Evolutionary conservation across 257 asterid species (phyloP).

Genomic region (Solanum okadae): DNA sequence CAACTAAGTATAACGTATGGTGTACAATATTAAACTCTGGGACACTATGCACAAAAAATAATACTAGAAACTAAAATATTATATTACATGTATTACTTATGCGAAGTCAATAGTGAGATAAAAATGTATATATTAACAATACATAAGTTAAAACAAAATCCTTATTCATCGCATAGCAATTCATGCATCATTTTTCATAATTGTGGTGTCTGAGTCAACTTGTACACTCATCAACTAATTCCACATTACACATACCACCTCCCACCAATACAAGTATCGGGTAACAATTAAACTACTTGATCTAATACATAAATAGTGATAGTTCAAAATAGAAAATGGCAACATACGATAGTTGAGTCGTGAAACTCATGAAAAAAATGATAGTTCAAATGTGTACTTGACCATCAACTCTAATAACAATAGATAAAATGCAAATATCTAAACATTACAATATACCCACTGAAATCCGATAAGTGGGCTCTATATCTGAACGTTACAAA

Average conservation of each 20-base stretch:
- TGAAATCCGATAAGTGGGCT: no score
- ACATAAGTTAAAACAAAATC: no score
- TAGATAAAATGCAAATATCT: neutral
- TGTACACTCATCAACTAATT: neutral
- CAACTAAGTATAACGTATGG: no score
- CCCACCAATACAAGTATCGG: neutral
- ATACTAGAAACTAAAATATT: no score
- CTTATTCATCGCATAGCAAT: neutral
- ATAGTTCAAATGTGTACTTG: neutral
- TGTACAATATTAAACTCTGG: no score
- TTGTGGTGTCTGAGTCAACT: fast-evolving
- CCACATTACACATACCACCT: neutral
- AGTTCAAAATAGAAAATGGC: neutral
- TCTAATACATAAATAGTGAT: neutral
- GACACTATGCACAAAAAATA: no score
- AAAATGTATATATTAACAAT: no score
- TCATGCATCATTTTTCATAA: neutral
- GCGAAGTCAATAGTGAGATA: no score
- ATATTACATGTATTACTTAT: no score
- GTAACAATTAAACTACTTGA: neutral
- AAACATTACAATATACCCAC: neutral
- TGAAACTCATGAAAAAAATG: neutral
- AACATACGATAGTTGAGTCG: neutral
- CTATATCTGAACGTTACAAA: neutral
- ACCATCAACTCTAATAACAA: neutral